phyloP scores from a whole-genome alignment of 106 monocot genomes.

The Gastrodia elata region DNA sequence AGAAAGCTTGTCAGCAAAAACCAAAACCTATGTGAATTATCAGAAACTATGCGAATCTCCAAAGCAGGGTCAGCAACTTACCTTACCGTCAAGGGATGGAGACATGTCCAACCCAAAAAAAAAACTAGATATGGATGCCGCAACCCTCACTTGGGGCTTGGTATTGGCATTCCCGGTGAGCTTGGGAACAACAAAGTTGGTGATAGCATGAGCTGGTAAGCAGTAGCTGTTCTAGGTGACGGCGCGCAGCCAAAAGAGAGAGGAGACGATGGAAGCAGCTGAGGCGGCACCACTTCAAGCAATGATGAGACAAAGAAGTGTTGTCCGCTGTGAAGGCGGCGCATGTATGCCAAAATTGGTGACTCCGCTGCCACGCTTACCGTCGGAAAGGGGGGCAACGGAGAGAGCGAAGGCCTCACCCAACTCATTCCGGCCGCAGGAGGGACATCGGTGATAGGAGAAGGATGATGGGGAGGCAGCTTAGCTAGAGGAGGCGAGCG shows the following conservation, averaged over 20 bases:
- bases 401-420: slow-evolving; percentile 7
- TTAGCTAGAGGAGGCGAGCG: slow-evolving; percentile 14
- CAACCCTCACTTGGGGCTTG: slow-evolving; percentile 7
- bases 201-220: not conserved
- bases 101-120: not conserved
- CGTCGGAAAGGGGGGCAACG: slow-evolving; percentile 4
- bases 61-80: not conserved
- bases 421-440: not conserved
- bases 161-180: slow-evolving; percentile 2
- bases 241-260: slow-evolving; percentile 1
- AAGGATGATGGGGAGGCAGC: slow-evolving; percentile 20
- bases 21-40: not conserved
- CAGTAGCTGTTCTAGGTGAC: not conserved
- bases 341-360: slow-evolving; percentile 11
- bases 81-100: not conserved
- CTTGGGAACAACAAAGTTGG: not conserved
- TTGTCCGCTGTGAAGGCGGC: slow-evolving; percentile 4
- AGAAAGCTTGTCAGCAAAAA: not conserved
- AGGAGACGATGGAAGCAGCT: slow-evolving; percentile 5
- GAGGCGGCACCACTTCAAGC: not conserved
- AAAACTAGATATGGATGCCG: not conserved
- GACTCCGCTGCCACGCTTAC: slow-evolving; percentile 9
- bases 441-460: not conserved
- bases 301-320: not conserved
- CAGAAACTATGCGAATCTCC: no score